Evolutionary conservation across 257 asterid species (phyloP).

Genomic region (Leonotis leonurus): DNA sequence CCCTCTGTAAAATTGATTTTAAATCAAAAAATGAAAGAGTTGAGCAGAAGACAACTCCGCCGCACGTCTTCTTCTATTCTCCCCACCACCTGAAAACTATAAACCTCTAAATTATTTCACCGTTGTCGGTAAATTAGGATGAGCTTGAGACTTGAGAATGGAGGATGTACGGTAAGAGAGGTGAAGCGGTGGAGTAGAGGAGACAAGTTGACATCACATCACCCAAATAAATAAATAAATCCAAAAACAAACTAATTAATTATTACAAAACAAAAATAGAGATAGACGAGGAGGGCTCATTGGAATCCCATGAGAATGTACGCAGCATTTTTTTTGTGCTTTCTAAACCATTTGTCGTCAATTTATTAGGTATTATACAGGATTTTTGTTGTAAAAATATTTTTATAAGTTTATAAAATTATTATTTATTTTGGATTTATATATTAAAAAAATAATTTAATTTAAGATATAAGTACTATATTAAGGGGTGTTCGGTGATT

Average conservation of each 20-base stretch:
- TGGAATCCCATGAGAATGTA: too few relatives aligned
- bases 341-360: too few relatives aligned
- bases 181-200: conserved; percentile 32
- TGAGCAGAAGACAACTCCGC: conserved; percentile 28
- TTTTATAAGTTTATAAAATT: too few relatives aligned
- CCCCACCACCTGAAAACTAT: conserved; percentile 16
- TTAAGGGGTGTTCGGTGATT: too few relatives aligned
- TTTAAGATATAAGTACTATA: too few relatives aligned
- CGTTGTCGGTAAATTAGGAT: conserved; percentile 10
- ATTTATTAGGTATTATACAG: too few relatives aligned
- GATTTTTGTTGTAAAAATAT: too few relatives aligned
- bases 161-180: conserved; percentile 15
- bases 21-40: conserved; percentile 2
- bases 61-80: conserved; percentile 32
- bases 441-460: too few relatives aligned
- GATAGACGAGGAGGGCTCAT: too few relatives aligned
- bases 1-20: conserved; percentile 15
- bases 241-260: not conserved
- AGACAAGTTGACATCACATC: not conserved
- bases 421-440: too few relatives aligned
- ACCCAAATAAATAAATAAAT: not conserved
- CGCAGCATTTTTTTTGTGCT: too few relatives aligned
- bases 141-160: conserved; percentile 19
- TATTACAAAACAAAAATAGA: too few relatives aligned
- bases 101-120: not conserved